Evolutionary conservation across 805 yeast species (phyloP).

Genomic region (Clavispora phyllophila): DNA sequence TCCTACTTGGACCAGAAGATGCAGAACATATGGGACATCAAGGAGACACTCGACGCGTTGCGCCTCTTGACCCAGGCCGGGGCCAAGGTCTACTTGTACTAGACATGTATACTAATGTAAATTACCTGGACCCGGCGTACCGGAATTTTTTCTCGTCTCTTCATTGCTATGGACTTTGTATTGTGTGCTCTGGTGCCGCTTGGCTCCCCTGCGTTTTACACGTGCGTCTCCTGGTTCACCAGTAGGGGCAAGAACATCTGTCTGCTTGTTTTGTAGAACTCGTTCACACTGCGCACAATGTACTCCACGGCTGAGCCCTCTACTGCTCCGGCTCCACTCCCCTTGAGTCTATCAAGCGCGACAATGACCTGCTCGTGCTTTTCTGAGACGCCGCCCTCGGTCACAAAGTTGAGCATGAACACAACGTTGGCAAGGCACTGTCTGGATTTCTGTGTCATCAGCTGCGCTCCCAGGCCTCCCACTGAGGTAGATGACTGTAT

Average conservation of each 20-base stretch:
- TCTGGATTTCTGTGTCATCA: slow-evolving; percentile 2
- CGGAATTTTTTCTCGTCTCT: neutral
- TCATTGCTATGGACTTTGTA: neutral
- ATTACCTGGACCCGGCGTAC: neutral
- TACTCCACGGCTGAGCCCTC: slow-evolving; percentile 14
- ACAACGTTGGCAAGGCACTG: slow-evolving; percentile 19
- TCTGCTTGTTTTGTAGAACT: slow-evolving; percentile 26
- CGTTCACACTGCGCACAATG: slow-evolving; percentile 18
- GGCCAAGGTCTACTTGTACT: slow-evolving; percentile 51
- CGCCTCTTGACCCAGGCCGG: slow-evolving; percentile 38
- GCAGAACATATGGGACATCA: slow-evolving; percentile 56
- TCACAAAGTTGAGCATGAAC: slow-evolving; percentile 18
- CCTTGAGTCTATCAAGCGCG: neutral
- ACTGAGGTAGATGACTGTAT: too few species aligned
- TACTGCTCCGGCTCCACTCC: slow-evolving; percentile 1
- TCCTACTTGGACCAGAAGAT: slow-evolving; percentile 57
- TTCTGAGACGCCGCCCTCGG: neutral
- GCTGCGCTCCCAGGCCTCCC: neutral
- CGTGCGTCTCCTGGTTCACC: slow-evolving; percentile 10
- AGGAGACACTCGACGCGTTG: slow-evolving; percentile 40
- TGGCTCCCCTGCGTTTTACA: too few species aligned
- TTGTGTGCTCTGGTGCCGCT: too few species aligned
- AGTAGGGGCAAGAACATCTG: slow-evolving; percentile 19
- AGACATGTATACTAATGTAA: slow-evolving; percentile 4
- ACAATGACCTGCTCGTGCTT: neutral